Percentiles rank a stretch among this genome's conserved stretches.
phyloP scores from a whole-genome alignment of 1,139 yeast genomes.

The Candida sp. region DNA sequence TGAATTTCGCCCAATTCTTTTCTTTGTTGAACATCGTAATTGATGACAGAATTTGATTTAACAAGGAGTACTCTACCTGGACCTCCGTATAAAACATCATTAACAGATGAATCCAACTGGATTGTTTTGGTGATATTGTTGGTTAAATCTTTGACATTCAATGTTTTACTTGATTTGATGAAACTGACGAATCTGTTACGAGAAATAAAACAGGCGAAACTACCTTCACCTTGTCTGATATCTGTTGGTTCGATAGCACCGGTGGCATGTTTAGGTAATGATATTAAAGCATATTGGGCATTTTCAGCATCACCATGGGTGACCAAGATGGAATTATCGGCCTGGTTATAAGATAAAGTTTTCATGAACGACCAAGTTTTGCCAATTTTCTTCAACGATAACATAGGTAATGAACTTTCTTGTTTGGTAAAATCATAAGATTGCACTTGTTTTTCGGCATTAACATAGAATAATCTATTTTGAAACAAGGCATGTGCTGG shows the following conservation, averaged over 20 bases:
- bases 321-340: constrained; percentile 82
- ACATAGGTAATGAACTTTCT: constrained; percentile 71
- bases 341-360: constrained; percentile 85
- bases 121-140: constrained; percentile 81
- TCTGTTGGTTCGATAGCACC: constrained; percentile 92
- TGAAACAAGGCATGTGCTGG: constrained; percentile 83
- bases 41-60: constrained; percentile 67
- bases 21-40: constrained; percentile 92
- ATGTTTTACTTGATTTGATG: constrained; percentile 55
- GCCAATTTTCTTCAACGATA: constrained; percentile 82
- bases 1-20: constrained; percentile 68
- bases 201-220: constrained; percentile 85
- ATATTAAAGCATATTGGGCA: constrained; percentile 67
- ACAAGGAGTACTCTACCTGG: constrained; percentile 82
- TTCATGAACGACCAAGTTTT: constrained; percentile 85
- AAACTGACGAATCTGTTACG: constrained; percentile 92
- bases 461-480: constrained; percentile 68
- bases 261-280: constrained; percentile 81
- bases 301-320: constrained; percentile 71
- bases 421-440: constrained; percentile 62
- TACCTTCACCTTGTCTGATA: constrained; percentile 76
- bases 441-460: constrained; percentile 85
- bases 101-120: constrained; percentile 67
- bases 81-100: constrained; percentile 73
- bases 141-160: constrained; percentile 81